These are phyloP conservation scores for Withania somnifera DNA, from an alignment of 305 asterid species.

Conservation along the genomic window DNA sequence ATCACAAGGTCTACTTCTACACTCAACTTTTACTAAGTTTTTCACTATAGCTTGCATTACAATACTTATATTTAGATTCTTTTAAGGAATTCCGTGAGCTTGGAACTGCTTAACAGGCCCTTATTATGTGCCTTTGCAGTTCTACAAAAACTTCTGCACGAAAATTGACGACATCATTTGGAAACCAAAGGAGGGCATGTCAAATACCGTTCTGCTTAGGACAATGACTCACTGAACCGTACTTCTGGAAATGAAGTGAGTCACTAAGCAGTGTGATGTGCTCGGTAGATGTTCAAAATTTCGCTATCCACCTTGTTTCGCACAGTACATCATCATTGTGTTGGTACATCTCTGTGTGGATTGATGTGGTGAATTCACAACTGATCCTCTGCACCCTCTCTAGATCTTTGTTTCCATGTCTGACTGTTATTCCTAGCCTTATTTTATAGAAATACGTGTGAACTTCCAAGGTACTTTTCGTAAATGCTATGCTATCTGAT, in stretches of 20 bases:
- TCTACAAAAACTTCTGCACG: slow-evolving; percentile 63
- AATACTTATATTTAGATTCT: not conserved
- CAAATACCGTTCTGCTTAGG: slow-evolving; percentile 27
- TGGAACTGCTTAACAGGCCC: not conserved
- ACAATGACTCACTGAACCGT: slow-evolving; percentile 45
- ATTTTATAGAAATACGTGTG: not conserved
- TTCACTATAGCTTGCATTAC: not conserved
- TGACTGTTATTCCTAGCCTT: not conserved
- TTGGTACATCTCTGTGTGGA: not conserved
- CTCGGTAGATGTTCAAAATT: too few relatives aligned
- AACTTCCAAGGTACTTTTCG: not conserved
- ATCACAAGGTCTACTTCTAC: slow-evolving; percentile 57
- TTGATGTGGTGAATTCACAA: too few relatives aligned
- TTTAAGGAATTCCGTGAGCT: not conserved
- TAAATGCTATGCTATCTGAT: not conserved
- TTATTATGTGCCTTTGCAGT: slow-evolving; percentile 30
- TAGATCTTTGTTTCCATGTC: too few relatives aligned
- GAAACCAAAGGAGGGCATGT: slow-evolving; percentile 54
- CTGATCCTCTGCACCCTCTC: too few relatives aligned
- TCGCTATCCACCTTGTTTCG: not conserved
- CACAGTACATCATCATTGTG: not conserved
- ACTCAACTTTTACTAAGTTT: not conserved
- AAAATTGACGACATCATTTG: slow-evolving; percentile 49
- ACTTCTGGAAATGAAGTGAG: slow-evolving; percentile 20
- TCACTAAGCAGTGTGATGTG: slow-evolving; percentile 4